Evolutionary conservation across 2,329 filamentous ascomycete genomes (phyloP).

Genomic region (Pseudogymnoascus destructans): DNA sequence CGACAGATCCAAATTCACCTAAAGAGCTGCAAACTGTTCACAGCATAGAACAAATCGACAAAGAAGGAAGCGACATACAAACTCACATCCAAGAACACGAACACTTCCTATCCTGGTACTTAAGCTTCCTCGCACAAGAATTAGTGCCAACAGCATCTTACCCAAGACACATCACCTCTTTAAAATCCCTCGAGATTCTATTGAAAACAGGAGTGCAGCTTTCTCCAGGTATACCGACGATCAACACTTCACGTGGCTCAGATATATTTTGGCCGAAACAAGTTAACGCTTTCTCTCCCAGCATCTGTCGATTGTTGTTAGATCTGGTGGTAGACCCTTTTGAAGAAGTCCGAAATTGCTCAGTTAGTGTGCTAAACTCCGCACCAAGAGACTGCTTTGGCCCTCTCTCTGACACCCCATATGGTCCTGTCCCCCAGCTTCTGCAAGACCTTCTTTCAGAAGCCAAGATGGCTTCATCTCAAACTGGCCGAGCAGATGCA

Average conservation of each 20-base stretch:
- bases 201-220: conserved; percentile 31
- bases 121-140: conserved; percentile 58
- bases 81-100: conserved; percentile 37
- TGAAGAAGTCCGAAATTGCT: conserved; percentile 66
- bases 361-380: conserved; percentile 39
- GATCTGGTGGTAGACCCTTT: conserved; percentile 83
- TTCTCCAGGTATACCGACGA: conserved; percentile 22
- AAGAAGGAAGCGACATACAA: conserved; percentile 10
- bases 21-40: not conserved
- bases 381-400: conserved; percentile 29
- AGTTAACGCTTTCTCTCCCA: conserved; percentile 29
- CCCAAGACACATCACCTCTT: conserved; percentile 70
- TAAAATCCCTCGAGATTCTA: conserved; percentile 58
- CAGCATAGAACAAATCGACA: conserved; percentile 5
- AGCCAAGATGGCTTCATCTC: conserved; percentile 46
- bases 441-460: conserved; percentile 36
- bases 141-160: conserved; percentile 75
- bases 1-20: conserved; percentile 21
- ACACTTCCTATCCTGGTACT: conserved; percentile 61
- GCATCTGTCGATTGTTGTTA: conserved; percentile 51
- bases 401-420: not conserved
- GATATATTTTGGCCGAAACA: conserved; percentile 9
- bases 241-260: not conserved
- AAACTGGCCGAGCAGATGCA: conserved; percentile 76
- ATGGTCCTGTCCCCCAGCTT: conserved; percentile 22